phyloP scores from a whole-genome alignment of 202 grass and related monocot genomes.

The Hordeum pubiflorum region DNA sequence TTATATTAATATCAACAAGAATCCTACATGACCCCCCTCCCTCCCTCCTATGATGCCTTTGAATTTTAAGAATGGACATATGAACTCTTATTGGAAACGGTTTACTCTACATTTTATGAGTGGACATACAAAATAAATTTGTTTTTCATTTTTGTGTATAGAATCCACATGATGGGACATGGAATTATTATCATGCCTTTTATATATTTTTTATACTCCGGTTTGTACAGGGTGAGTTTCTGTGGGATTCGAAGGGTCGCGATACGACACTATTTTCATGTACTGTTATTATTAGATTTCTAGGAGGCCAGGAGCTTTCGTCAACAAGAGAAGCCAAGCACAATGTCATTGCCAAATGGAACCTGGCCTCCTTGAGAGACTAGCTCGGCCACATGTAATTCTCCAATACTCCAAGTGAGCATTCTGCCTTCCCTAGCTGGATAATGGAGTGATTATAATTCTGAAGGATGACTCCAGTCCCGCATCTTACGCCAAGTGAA shows the following conservation, averaged over 20 bases:
- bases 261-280: not conserved
- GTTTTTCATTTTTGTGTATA: not conserved
- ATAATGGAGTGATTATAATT: conserved; percentile 6
- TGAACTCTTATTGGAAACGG: too few relatives aligned
- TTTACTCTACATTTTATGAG: too few relatives aligned
- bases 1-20: too few relatives aligned
- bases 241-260: not conserved
- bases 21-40: too few relatives aligned
- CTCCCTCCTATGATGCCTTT: too few relatives aligned
- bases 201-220: not conserved
- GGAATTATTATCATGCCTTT: not conserved
- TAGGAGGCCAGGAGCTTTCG: not conserved
- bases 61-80: too few relatives aligned
- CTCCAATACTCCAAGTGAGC: not conserved
- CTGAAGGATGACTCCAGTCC: not conserved
- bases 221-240: not conserved
- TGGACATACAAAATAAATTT: too few relatives aligned
- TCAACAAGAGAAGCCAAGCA: not conserved
- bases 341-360: not conserved
- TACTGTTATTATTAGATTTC: not conserved
- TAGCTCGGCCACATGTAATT: not conserved
- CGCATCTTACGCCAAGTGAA: not conserved
- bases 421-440: not conserved
- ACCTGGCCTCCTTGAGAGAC: not conserved
- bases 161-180: not conserved